Conservation (phyloP, 2,329 filamentous ascomycete genomes). For the Trematosphaeria pertusa region DNA sequence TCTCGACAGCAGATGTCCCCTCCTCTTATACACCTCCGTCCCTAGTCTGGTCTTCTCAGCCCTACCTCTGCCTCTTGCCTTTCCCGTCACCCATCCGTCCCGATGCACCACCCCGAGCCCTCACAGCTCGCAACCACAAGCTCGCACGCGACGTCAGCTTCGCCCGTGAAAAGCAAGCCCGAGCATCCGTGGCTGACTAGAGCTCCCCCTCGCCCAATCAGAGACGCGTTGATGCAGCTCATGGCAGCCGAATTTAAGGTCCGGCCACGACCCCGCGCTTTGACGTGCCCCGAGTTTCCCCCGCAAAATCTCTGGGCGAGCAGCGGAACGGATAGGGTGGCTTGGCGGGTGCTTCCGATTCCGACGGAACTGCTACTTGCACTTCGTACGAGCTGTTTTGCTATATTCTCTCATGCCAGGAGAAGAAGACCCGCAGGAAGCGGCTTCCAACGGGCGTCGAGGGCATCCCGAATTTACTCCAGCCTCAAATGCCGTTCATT, state of each 20-base stretch:
- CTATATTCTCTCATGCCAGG: neutral
- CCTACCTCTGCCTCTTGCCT: neutral
- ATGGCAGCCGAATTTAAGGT: constrained; percentile 7
- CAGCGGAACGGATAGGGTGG: no score
- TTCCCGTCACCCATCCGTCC: neutral
- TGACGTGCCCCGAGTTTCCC: constrained; percentile 28
- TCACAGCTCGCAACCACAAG: no score
- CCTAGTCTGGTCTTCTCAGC: neutral
- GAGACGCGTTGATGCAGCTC: neutral
- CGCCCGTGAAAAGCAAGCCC: neutral
- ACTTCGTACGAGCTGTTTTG: no score
- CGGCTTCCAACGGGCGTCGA: no score
- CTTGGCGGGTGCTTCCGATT: no score
- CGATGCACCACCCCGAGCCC: neutral
- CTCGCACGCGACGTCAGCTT: constrained; percentile 1
- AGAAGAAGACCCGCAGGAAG: no score
- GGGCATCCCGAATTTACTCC: no score
- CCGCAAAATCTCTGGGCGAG: constrained; percentile 15
- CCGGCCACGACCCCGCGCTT: constrained; percentile 27
- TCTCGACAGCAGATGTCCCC: neutral
- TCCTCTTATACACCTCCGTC: neutral
- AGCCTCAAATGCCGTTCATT: no score
- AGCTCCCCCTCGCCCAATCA: constrained; percentile 5
- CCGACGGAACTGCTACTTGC: no score
- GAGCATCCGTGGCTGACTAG: neutral